A percentile compares a stretch with the other conserved stretches of the same genome.
Evolutionary conservation across 768 basidiomycete genomes (phyloP).

Genomic region (Auricularia heimuer): DNA sequence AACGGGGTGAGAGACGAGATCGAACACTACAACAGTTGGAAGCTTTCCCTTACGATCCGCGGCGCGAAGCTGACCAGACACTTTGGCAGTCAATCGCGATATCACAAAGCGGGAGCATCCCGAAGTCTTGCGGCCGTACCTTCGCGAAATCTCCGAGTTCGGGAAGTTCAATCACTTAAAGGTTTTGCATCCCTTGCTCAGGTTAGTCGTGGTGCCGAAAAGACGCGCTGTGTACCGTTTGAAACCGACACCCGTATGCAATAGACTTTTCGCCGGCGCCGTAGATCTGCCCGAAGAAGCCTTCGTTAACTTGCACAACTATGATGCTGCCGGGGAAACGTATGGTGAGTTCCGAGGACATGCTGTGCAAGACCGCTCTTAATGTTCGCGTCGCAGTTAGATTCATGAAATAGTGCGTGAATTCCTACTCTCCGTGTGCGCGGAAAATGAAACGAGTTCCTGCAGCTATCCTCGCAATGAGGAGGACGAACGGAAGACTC

Average conservation of each 20-base stretch:
- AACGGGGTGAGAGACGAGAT: constrained; percentile 26
- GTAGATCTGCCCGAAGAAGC: neutral
- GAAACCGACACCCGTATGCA: neutral
- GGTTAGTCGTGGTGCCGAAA: neutral
- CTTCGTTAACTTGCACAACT: neutral
- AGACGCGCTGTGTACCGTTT: neutral
- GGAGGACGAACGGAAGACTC: constrained; percentile 40
- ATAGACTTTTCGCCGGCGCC: neutral
- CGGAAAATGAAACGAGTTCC: too few species aligned
- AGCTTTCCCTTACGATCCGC: neutral
- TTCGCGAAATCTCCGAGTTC: neutral
- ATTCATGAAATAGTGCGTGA: constrained; percentile 40
- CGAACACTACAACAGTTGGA: constrained; percentile 22
- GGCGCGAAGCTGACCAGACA: neutral
- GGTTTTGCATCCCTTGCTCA: neutral
- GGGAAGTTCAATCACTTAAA: neutral
- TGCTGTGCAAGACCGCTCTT: neutral
- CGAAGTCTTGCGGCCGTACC: neutral
- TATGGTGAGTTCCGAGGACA: neutral
- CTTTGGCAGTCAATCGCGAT: neutral
- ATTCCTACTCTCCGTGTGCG: too few species aligned
- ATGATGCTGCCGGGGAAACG: neutral
- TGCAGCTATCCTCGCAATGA: constrained; percentile 38
- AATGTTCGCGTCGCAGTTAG: constrained; percentile 20
- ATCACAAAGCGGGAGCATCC: neutral